Percentiles rank a stretch among this genome's conserved stretches.
phyloP scores from a whole-genome alignment of 2,329 filamentous ascomycete genomes.

The Aspergillus tubingensis region DNA sequence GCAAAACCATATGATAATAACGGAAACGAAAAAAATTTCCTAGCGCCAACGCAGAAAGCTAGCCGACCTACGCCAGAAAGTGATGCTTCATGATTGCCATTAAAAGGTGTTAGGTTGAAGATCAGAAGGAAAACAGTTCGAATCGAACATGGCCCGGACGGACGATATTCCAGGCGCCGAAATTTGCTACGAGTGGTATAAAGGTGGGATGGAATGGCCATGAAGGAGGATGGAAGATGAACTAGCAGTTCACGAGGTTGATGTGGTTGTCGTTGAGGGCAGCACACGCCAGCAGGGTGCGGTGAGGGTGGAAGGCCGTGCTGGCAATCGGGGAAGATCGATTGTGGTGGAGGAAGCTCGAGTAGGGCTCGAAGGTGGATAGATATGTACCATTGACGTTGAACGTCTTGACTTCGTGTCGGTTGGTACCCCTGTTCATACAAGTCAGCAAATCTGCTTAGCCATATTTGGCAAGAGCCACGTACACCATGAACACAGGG shows the following conservation, averaged over 20 bases:
- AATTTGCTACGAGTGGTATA: background rate
- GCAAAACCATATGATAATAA: background rate
- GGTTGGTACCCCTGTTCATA: slow-evolving; percentile 72
- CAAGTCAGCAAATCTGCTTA: slow-evolving; percentile 17
- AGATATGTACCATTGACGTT: slow-evolving; percentile 81
- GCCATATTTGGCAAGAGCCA: slow-evolving; percentile 28
- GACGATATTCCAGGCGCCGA: background rate
- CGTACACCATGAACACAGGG: slow-evolving; percentile 91
- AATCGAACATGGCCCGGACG: background rate
- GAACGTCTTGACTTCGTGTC: slow-evolving; percentile 87
- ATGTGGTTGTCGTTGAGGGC: slow-evolving; percentile 86
- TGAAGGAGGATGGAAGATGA: background rate
- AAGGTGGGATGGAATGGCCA: background rate
- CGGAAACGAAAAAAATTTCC: background rate
- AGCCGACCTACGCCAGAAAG: slow-evolving; percentile 11
- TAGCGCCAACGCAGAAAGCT: slow-evolving; percentile 1
- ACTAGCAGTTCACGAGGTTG: slow-evolving; percentile 75
- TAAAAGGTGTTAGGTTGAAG: background rate
- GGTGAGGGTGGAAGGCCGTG: slow-evolving; percentile 93
- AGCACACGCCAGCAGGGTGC: slow-evolving; percentile 85
- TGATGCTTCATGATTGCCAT: slow-evolving; percentile 7
- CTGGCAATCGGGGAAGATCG: slow-evolving; percentile 79
- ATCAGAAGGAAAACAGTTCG: background rate
- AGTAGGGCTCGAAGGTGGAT: slow-evolving; percentile 84
- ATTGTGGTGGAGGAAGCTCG: slow-evolving; percentile 79